phyloP scores from a whole-genome alignment of 2,329 filamentous ascomycete genomes.

The Hypomyces perniciosus region DNA sequence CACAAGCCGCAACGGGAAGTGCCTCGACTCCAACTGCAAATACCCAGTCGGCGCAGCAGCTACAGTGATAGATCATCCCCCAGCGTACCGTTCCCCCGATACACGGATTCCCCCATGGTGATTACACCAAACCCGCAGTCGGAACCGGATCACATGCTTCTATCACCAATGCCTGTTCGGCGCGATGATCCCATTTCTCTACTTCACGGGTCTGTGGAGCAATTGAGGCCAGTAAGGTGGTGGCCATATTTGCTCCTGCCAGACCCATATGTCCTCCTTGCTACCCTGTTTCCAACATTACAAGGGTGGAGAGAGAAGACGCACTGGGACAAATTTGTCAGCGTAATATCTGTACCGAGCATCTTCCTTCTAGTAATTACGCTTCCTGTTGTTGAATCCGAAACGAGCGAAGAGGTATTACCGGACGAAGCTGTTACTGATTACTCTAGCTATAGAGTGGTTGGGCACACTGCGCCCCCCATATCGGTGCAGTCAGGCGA shows the following conservation, averaged over 20 bases:
- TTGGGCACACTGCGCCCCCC: slow-evolving; percentile 28
- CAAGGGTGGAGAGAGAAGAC: slow-evolving; percentile 75
- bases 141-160: slow-evolving; percentile 49
- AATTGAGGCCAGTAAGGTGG: slow-evolving; percentile 55
- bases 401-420: slow-evolving; percentile 42
- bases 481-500: slow-evolving; percentile 29
- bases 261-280: slow-evolving; percentile 61
- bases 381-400: slow-evolving; percentile 79
- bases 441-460: slow-evolving; percentile 19
- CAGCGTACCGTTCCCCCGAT: slow-evolving; percentile 62
- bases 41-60: slow-evolving; percentile 39
- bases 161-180: slow-evolving; percentile 31
- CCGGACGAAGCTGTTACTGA: slow-evolving; percentile 25
- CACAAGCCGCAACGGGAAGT: slow-evolving; percentile 2
- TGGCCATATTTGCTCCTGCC: slow-evolving; percentile 77
- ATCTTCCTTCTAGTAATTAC: slow-evolving; percentile 88
- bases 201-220: slow-evolving; percentile 33
- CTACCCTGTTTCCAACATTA: slow-evolving; percentile 81
- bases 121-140: slow-evolving; percentile 36
- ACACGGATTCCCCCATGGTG: slow-evolving; percentile 51
- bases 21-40: slow-evolving; percentile 37
- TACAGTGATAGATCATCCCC: slow-evolving; percentile 43
- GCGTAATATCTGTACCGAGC: slow-evolving; percentile 77
- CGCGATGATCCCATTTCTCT: slow-evolving; percentile 43
- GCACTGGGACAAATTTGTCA: slow-evolving; percentile 78